Percentiles rank a stretch among this genome's conserved stretches.
phyloP scores from a whole-genome alignment of 768 basidiomycete species.

The Termitomyces heimii region DNA sequence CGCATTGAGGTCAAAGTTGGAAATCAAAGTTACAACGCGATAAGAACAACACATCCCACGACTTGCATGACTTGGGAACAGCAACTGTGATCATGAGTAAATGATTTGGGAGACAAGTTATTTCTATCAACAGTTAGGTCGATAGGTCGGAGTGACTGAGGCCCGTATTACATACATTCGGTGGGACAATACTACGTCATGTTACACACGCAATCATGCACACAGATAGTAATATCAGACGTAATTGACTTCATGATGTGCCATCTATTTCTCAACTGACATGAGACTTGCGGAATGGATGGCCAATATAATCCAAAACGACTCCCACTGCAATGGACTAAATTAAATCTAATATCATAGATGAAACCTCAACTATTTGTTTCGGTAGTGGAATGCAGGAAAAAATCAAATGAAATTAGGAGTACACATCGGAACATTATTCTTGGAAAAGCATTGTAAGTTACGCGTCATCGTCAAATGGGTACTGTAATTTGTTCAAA shows the following conservation, averaged over 20 bases:
- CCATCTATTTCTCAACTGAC: no score
- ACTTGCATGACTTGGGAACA: neutral
- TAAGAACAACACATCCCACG: neutral
- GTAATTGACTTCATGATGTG: neutral
- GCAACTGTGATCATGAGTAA: neutral
- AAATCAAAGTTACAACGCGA: neutral
- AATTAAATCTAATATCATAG: neutral
- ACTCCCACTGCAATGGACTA: neutral
- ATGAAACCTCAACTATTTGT: neutral
- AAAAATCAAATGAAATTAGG: neutral
- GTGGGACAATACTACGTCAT: no score
- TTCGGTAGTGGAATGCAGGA: neutral
- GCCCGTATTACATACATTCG: no score
- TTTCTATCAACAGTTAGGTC: neutral
- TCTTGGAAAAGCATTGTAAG: neutral
- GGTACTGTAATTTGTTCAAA: slow-evolving; percentile 46
- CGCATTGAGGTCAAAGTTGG: slow-evolving; percentile 16
- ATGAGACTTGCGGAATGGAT: no score
- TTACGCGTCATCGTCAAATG: slow-evolving; percentile 56
- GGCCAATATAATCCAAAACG: no score
- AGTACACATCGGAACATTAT: slow-evolving; percentile 7
- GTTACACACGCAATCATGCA: no score
- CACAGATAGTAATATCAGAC: neutral
- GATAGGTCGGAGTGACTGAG: no score
- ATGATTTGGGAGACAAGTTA: neutral